These are phyloP conservation scores for Trichoderma virens DNA, from an alignment of 495 filamentous ascomycete genomes.

Conservation along the genomic window DNA sequence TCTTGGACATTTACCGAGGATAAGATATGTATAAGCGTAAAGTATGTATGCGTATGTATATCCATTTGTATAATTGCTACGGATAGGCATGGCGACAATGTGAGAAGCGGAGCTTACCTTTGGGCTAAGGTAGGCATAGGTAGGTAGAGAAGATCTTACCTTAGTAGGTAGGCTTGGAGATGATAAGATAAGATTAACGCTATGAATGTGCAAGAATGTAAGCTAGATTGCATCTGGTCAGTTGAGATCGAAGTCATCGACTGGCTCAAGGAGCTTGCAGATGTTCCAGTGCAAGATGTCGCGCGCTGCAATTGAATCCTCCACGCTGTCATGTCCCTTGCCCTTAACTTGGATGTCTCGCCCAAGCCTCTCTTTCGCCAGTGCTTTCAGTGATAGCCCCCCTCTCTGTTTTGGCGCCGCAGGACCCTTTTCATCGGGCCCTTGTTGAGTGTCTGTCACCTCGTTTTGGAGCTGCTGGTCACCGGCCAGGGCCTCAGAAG, in stretches of 20 bases:
- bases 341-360: conserved; percentile 24
- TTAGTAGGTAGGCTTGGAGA: no score
- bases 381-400: conserved; percentile 23
- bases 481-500: not conserved
- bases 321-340: conserved; percentile 29
- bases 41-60: not conserved
- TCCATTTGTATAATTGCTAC: not conserved
- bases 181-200: no score
- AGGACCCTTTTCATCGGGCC: not conserved
- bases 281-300: conserved; percentile 24
- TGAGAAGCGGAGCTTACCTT: not conserved
- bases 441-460: not conserved
- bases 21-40: not conserved
- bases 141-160: no score
- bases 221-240: no score
- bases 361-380: conserved; percentile 21
- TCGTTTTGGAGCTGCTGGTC: not conserved
- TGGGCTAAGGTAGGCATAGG: no score
- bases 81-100: not conserved
- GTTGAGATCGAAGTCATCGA: no score
- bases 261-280: not conserved
- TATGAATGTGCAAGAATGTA: no score
- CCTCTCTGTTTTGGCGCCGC: not conserved
- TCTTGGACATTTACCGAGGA: no score
- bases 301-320: conserved; percentile 33